Evolutionary conservation across 495 filamentous ascomycete genomes (phyloP).

Genomic region (Cercophora newfieldiana): DNA sequence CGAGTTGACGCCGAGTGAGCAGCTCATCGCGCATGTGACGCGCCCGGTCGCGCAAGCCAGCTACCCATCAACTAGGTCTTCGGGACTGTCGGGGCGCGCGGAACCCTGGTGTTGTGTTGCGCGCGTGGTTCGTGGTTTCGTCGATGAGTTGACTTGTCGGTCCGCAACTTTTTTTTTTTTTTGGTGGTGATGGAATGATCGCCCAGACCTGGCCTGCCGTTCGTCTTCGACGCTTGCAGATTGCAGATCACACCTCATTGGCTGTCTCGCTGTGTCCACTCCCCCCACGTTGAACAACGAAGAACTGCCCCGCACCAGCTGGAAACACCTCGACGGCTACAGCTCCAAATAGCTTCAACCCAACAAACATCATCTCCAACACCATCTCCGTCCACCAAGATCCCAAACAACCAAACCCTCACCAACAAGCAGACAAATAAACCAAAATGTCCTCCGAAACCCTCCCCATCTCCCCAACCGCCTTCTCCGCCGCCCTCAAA

Average conservation of each 20-base stretch:
- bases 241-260: neutral
- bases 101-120: neutral
- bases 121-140: too few relatives aligned
- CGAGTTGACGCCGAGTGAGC: constrained; percentile 34
- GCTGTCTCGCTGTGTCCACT: neutral
- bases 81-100: too few relatives aligned
- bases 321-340: neutral
- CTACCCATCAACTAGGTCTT: constrained; percentile 28
- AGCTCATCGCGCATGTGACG: constrained; percentile 28
- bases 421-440: neutral
- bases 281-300: neutral
- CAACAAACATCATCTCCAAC: constrained; percentile 6
- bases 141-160: too few relatives aligned
- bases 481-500: constrained; percentile 70
- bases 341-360: constrained; percentile 1
- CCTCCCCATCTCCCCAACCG: constrained; percentile 58
- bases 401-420: constrained; percentile 3
- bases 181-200: neutral
- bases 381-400: too few relatives aligned
- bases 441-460: constrained; percentile 47
- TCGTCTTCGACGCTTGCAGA: neutral
- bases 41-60: constrained; percentile 27
- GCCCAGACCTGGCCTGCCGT: neutral
- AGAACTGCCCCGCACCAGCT: neutral
- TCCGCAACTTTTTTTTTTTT: neutral